Base-by-base conservation (phyloP, 345 rosid species). In the Kernera saxatilis region DNA sequence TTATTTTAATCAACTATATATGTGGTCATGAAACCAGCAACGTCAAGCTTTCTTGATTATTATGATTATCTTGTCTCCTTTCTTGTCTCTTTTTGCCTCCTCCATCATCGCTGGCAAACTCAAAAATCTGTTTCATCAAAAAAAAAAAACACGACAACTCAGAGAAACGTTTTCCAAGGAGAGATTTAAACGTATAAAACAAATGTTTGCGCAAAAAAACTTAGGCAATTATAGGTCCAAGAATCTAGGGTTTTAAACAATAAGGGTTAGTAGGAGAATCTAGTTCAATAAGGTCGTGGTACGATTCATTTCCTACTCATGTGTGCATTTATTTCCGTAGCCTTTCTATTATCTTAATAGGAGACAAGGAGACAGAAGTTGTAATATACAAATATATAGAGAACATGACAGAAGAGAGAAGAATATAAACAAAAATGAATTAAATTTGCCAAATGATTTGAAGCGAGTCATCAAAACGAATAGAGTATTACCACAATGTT, bases 351-450 rank as follows among this genome's bases (percentile, higher is more conserved):
- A 61, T 45, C 36, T 75, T 26, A 43, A 27, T 36, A 13, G 23
- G 59, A 62, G 79, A 75, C 75, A 69, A 63, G 45, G 71, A 75
- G 79, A 69, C 75, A 69, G 2, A 44, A 69, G 54, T 33, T 75
- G 69, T 25, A 23, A 12, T 59, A 59, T 11, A 71, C 23, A 49
- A 37, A 62, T 36, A 25, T 45, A 35, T 8, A 65, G 37, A 67
- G 54, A 68, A 60, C 40, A 75, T 75, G 43, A 52, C 64, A 68
- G 64, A 68, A 51, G 50, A 51, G 30, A 68, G 51, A 26, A 53
- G 9, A 43, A 58, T 8, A 55, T 15, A 52, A 26, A 25, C 17
- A 18, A 26, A 17, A 27, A 6, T 9, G 51, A 46, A 64, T 56
- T 37, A 6, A 9, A 19, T 30, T 50, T 22, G 55, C 23, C 49